Evolutionary conservation across 148 eudicot species (phyloP).

Genomic region (Vaccinium vitisidaea): DNA sequence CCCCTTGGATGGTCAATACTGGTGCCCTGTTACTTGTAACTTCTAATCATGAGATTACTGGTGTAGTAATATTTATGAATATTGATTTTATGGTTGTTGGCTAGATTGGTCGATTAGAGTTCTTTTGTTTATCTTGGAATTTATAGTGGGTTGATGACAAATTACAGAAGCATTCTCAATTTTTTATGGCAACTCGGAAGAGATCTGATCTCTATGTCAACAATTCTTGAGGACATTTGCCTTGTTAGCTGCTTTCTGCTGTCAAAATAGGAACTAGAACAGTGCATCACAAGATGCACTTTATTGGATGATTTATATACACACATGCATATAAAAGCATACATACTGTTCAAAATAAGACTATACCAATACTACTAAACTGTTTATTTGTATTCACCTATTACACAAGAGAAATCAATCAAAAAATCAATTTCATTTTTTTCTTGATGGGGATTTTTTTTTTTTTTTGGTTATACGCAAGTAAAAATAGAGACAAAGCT

Average conservation of each 20-base stretch:
- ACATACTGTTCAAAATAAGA: not conserved
- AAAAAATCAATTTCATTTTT: not conserved
- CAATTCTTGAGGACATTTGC: not conserved
- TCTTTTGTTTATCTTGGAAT: not conserved
- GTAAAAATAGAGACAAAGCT: not conserved
- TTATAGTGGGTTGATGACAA: not conserved
- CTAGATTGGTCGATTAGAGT: not conserved
- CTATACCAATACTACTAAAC: not conserved
- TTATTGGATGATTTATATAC: not conserved
- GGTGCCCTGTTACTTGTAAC: not conserved
- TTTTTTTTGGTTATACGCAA: not conserved
- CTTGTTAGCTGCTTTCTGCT: not conserved
- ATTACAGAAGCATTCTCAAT: not conserved
- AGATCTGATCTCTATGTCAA: not conserved
- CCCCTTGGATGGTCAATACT: not conserved
- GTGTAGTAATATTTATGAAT: not conserved
- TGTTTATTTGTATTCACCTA: not conserved
- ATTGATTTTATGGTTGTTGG: constrained; percentile 1
- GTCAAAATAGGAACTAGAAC: not conserved
- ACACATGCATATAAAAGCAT: not conserved
- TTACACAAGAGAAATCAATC: not conserved
- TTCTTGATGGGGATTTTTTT: not conserved
- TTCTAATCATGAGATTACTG: not conserved
- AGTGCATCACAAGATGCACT: not conserved
- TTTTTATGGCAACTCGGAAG: not conserved